Conservation (phyloP, 2,329 filamentous ascomycete species). For the Seiridium unicorne region DNA sequence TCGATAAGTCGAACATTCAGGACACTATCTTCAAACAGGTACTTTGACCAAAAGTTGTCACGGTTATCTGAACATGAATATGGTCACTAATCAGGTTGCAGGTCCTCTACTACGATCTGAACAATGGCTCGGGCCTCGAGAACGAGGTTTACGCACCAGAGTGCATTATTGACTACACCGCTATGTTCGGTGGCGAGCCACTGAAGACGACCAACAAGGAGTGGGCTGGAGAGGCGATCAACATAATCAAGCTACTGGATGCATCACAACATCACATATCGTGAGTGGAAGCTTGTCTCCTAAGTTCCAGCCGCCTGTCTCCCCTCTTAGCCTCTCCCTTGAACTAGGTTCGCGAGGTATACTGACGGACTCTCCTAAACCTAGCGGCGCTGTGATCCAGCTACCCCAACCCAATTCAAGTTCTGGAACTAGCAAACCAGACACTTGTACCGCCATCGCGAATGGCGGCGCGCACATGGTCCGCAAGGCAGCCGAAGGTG, state of each 20-base stretch:
- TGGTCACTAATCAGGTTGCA: not conserved
- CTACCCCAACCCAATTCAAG: not conserved
- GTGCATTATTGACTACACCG: constrained; percentile 27
- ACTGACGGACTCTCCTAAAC: not conserved
- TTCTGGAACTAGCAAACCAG: constrained; percentile 11
- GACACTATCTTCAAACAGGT: constrained; percentile 26
- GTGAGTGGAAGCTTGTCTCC: not conserved
- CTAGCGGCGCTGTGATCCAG: not conserved
- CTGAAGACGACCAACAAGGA: constrained; percentile 13
- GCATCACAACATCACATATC: not conserved
- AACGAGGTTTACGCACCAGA: constrained; percentile 25
- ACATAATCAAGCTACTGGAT: constrained; percentile 16
- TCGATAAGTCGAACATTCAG: constrained; percentile 30
- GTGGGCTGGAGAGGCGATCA: constrained; percentile 17
- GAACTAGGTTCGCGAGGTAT: no score
- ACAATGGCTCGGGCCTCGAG: constrained; percentile 15
- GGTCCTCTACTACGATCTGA: constrained; percentile 25
- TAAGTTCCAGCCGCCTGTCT: no score
- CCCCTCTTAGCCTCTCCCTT: no score
- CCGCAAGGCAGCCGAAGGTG: constrained; percentile 15
- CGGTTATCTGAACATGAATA: no score
- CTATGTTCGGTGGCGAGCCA: constrained; percentile 24
- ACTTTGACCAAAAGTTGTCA: not conserved
- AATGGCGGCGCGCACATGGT: constrained; percentile 23
- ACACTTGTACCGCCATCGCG: constrained; percentile 16